Percentiles rank a stretch among this genome's conserved stretches.
Evolutionary conservation across 176 grass and related monocot genomes (phyloP).

Genomic region (Carex pumila): DNA sequence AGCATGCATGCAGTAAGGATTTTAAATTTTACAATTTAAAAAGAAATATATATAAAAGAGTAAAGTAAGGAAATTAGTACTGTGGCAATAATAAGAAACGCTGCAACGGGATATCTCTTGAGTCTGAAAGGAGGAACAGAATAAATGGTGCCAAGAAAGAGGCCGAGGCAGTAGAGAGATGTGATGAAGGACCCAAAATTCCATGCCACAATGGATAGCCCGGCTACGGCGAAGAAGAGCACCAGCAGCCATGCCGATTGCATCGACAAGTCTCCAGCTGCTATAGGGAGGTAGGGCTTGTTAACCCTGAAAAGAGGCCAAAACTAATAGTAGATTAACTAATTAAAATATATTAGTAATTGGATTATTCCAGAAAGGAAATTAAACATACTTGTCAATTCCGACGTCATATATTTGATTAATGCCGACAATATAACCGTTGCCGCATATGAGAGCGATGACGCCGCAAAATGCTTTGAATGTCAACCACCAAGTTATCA

Average conservation of each 20-base stretch:
- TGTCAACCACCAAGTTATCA: slow-evolving; percentile 78
- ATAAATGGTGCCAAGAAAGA: slow-evolving; percentile 98
- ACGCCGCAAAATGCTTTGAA: slow-evolving; percentile 84
- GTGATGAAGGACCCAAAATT: slow-evolving; percentile 91
- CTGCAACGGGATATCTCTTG: slow-evolving; percentile 82
- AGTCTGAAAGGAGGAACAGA: slow-evolving; percentile 98
- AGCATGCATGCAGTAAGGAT: background rate
- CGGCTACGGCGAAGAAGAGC: slow-evolving; percentile 47
- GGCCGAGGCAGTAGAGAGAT: slow-evolving; percentile 83
- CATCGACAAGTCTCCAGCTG: slow-evolving; percentile 80
- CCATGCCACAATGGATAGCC: slow-evolving; percentile 62
- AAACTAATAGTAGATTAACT: background rate
- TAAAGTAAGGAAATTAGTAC: slow-evolving; percentile 25
- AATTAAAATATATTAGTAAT: background rate
- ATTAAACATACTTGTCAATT: slow-evolving; percentile 77
- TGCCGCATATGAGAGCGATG: slow-evolving; percentile 62
- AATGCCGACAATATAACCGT: slow-evolving; percentile 95
- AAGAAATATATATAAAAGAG: background rate
- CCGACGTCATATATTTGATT: slow-evolving; percentile 97
- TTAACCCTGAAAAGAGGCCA: slow-evolving; percentile 59
- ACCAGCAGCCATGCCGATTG: slow-evolving; percentile 86
- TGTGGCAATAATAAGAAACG: slow-evolving; percentile 98
- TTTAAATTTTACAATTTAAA: slow-evolving; percentile 1
- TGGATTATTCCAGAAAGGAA: background rate
- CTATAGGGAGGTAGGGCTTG: slow-evolving; percentile 96